phyloP scores from a whole-genome alignment of 352 stramenopile genomes.

The Peronospora belbahrii region DNA sequence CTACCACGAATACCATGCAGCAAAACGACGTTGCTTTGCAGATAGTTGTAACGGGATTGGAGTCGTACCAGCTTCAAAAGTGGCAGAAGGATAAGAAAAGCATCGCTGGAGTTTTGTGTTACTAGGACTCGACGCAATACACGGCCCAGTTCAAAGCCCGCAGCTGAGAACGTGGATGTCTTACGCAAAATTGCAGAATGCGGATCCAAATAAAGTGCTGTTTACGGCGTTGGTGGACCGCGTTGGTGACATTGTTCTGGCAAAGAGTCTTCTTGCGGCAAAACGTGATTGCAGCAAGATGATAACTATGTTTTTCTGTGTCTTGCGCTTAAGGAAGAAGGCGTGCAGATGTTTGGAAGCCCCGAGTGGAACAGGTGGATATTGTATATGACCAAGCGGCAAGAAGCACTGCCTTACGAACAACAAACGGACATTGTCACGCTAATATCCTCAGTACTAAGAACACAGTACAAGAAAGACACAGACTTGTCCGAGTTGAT shows the following conservation, averaged over 20 bases:
- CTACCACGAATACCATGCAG: not conserved
- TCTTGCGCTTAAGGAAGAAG: not conserved
- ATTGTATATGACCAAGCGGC: not conserved
- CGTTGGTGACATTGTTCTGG: not conserved
- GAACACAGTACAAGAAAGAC: not conserved
- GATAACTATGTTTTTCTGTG: conserved; percentile 1
- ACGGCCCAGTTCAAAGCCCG: not conserved
- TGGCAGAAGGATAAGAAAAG: conserved; percentile 2
- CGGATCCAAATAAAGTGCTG: conserved; percentile 1
- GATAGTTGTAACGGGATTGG: no score
- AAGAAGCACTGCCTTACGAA: not conserved
- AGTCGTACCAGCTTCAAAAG: not conserved
- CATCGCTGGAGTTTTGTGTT: no score
- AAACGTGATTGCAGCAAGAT: not conserved
- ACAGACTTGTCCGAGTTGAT: not conserved
- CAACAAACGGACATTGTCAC: not conserved
- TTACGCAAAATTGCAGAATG: not conserved
- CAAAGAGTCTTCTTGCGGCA: not conserved
- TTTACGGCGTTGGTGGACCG: not conserved
- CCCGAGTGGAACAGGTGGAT: not conserved
- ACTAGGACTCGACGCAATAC: conserved; percentile 2
- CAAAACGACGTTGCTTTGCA: no score
- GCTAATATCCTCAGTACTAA: not conserved
- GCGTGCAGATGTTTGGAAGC: not conserved
- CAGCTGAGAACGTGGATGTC: conserved; percentile 1